Base-by-base conservation (phyloP, 768 basidiomycete species). In the Hygrophoropsis aurantiaca region DNA sequence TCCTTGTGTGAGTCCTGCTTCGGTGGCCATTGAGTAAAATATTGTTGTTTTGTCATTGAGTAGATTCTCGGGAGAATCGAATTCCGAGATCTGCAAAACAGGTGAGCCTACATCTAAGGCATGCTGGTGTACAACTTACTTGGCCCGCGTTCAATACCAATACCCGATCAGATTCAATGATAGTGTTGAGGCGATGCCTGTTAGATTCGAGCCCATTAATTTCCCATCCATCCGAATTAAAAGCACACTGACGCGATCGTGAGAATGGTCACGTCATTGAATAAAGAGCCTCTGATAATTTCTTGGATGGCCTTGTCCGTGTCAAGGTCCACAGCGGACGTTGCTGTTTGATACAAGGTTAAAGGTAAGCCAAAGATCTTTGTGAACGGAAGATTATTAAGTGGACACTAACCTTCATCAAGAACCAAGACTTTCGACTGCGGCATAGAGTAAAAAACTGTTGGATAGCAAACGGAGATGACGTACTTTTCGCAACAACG, bases 261-360 rank as follows among this genome's bases (percentile, higher is more conserved):
- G 43, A 95, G 66, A 47, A 93, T 91, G 10, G 92, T 94, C 11
- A 87, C 84, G 48, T 85, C 68, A 3, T 75, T 68, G 60, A 94
- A 95, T 24, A 85, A 78, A 4, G 84, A 78, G 6, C 92, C 90
- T 21, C 82, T 78, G 38, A 95, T 87, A 52, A 93, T 92, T 10
- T 84, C 82, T 70, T 97, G 93, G 52, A 94, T 89, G 23, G 87
- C 87, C 47, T 78, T 78, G 61, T 95, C 93, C 8, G 92, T 94
- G 59, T 94, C 90, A 26, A 94, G 71, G 64, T 94, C 93, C 41
- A 94, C 90, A 16, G 91, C 90, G 30, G 85, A 90, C 5, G 91
- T 94, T 3, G 91, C 89, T 87, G 50, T 11, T 30, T 7, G 27
- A 30, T 30, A 13, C 6, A 13, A 13, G 27, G 13, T 13, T 30